Evolutionary conservation across 495 filamentous ascomycete species (phyloP).

Genomic region (Melanomma pulvis-pyrius): DNA sequence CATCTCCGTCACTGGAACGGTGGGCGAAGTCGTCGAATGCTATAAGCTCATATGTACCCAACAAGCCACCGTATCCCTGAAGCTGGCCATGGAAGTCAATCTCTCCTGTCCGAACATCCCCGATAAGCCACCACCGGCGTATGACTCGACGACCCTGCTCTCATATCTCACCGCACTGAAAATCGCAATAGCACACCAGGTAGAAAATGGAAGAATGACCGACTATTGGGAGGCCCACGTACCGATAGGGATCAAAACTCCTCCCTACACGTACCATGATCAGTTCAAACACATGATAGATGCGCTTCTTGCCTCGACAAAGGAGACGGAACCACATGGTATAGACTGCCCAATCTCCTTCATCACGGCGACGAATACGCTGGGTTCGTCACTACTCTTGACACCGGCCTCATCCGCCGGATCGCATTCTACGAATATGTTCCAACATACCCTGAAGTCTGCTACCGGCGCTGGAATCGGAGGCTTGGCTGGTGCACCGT

Average conservation of each 20-base stretch:
- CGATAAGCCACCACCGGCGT: slow-evolving; percentile 67
- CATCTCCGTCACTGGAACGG: slow-evolving; percentile 67
- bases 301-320: slow-evolving; percentile 48
- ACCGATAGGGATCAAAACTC: slow-evolving; percentile 67
- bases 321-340: not conserved
- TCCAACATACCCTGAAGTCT: slow-evolving; percentile 44
- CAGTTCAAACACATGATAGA: slow-evolving; percentile 59
- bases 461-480: slow-evolving; percentile 60
- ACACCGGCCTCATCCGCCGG: slow-evolving; percentile 2
- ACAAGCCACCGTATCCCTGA: slow-evolving; percentile 42
- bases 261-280: slow-evolving; percentile 67
- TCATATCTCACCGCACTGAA: slow-evolving; percentile 54
- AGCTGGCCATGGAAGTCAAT: slow-evolving; percentile 68
- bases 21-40: slow-evolving; percentile 52
- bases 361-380: slow-evolving; percentile 72
- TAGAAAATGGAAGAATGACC: not conserved
- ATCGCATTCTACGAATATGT: slow-evolving; percentile 5
- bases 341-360: slow-evolving; percentile 56
- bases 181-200: slow-evolving; percentile 7
- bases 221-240: slow-evolving; percentile 30
- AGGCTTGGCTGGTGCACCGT: slow-evolving; percentile 65
- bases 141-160: slow-evolving; percentile 51
- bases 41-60: slow-evolving; percentile 43
- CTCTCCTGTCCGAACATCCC: slow-evolving; percentile 75
- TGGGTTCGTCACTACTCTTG: slow-evolving; percentile 66